A percentile compares a stretch with the other conserved stretches of the same genome.
Evolutionary conservation across 768 basidiomycete genomes (phyloP).

Genomic region (Cytidiella melzeri): DNA sequence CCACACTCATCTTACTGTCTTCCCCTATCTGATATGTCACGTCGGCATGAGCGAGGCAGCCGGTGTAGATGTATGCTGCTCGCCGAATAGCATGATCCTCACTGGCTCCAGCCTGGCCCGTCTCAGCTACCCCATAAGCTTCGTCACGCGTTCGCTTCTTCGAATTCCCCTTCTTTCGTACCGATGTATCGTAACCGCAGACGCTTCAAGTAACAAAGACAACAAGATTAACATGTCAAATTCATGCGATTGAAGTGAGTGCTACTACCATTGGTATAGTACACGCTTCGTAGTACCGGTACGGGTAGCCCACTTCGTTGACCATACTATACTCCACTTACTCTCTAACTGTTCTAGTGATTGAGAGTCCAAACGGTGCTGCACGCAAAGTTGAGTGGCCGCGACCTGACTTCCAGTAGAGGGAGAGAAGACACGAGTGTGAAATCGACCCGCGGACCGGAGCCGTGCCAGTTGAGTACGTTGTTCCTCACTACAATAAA

Average conservation of each 20-base stretch:
- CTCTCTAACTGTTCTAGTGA: conserved; percentile 5
- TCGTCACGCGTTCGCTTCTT: not conserved
- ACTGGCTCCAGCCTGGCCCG: not conserved
- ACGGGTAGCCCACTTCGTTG: conserved; percentile 1
- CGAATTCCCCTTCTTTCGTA: conserved; percentile 6
- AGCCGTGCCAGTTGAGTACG: not conserved
- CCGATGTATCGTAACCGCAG: conserved; percentile 13
- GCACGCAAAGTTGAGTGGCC: not conserved
- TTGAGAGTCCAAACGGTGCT: not conserved
- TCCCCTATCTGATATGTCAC: conserved; percentile 17
- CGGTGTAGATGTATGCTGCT: conserved; percentile 21
- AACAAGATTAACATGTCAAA: not conserved
- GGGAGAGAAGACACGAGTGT: not conserved
- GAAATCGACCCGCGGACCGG: not conserved
- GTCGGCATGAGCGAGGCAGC: conserved; percentile 32
- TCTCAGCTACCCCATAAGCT: too few relatives aligned
- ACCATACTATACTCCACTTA: conserved; percentile 5
- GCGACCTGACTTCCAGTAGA: not conserved
- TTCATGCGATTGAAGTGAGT: not conserved
- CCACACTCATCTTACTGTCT: too few relatives aligned
- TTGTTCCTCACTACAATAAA: not conserved
- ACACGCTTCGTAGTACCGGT: not conserved
- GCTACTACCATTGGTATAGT: conserved; percentile 15
- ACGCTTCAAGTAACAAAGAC: not conserved
- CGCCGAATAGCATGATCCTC: too few relatives aligned